Base-by-base conservation (phyloP, 1,284 basidiomycete genomes). In the Pseudozyma sp. region DNA sequence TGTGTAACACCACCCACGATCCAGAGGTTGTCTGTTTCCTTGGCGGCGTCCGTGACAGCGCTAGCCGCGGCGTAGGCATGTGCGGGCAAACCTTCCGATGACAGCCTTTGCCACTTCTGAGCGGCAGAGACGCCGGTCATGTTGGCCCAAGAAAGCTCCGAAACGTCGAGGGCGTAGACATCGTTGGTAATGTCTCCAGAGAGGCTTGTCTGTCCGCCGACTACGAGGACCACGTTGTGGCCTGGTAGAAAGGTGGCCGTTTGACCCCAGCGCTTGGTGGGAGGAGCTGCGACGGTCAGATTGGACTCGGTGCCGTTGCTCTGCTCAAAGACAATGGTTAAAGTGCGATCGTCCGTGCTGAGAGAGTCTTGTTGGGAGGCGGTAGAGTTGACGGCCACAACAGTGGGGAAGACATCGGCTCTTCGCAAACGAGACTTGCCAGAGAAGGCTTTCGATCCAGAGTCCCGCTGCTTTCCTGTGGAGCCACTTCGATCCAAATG, bases 161-260 rank as follows among this genome's bases (percentile, higher is more conserved):
- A 50, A 42, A 83, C 56, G 52, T 80, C 67, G 62, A 82, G 77
- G 1, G 65, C 46, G 24, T 78, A 75, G 45, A 80, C 78, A 29
- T 79, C 63, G 51, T 75, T 67, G 5, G 81, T 81, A 17, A 80
- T 64, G n/a, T 44, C 67, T 1, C 63, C 59, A 17, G 52, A 29
- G 33, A 58, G 34, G 35, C 60, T 68, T 43, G 83, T 70, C 43
- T 84, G 82, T 2, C 81, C 82, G 14, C 81, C 81, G 9, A 84
- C 66, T 29, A 83, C 55, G 24, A 82, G 58, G 29, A 84, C 57
- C 1, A 61, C 33, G 40, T 73, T 68, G 65, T 73, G 70, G 0
- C 42, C 30, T 16, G 61, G 54, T 14, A 73, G 51, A 44, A 47
- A 73, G 6, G 70, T 65, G 24, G 70, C 60, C 13, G 70, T 64